Evolutionary conservation across 305 asterid genomes (phyloP), one percentile per base, ranked within the genome.

Genomic region (Fraxinus albicans): DNA sequence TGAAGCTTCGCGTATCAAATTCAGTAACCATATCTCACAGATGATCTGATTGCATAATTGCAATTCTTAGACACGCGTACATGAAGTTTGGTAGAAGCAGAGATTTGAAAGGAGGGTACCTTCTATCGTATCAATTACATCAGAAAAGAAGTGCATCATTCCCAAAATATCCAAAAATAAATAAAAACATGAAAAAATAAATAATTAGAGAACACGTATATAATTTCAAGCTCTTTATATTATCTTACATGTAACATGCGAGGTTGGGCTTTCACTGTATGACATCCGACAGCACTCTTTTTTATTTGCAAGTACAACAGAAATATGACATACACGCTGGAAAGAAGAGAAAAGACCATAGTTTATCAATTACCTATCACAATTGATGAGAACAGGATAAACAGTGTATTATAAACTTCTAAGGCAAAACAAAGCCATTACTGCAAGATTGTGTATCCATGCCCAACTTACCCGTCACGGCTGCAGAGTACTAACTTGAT

Each of bases 371-470:
- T 85, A 81, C 65, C 85, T 82, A 79, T 58, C 78, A 79, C 85
- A 84, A 78, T 78, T 83, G 82, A 80, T 83, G 76, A 42, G 1
- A 65, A 63, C 27, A 78, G 55, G 44, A 15, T 76, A 84, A 67
- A 80, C 83, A 81, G 69, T 73, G 77, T 25, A 31, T 70, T 81
- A 86, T 38, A 60, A 84, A 76, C 38, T 63, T 70, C 67, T 81
- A 81, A 25, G 9, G 35, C 36, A 67, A 67, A 87, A 77, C 90
- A 86, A 90, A 86, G 87, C 91, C 90, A 84, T 85, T 78, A 80
- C 90, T 87, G 97, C 98, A 96, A 96, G 94, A 94, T 86, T 93
- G 92, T 90, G 84, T 87, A 91, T 89, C 88, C 89, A 85, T 42
- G 75, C 75, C 85, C 80, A 83, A 86, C 88, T 87, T 90, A 89